phyloP scores from a whole-genome alignment of 2,329 filamentous ascomycete genomes.

The Uncinocarpus reesii region DNA sequence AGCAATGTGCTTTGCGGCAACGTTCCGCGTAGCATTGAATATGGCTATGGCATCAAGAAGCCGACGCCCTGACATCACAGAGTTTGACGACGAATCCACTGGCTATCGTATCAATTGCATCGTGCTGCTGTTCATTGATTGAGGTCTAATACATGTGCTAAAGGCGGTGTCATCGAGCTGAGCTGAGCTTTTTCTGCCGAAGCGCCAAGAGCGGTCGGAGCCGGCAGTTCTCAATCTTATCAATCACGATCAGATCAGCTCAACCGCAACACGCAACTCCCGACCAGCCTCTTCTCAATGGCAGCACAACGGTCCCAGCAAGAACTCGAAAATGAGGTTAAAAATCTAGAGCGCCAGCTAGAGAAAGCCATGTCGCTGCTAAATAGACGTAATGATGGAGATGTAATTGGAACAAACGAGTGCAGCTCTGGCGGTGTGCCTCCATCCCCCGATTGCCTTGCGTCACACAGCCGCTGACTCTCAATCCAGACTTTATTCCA shows the following conservation, averaged over 20 bases:
- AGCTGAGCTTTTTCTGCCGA: slow-evolving; percentile 8
- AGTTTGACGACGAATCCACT: neutral
- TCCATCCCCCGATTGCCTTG: no score
- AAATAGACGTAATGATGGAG: slow-evolving; percentile 18
- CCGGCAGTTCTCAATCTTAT: neutral
- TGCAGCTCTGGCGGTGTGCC: no score
- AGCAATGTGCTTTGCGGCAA: slow-evolving; percentile 53
- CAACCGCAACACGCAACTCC: neutral
- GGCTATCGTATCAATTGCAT: slow-evolving; percentile 3
- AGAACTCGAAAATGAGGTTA: slow-evolving; percentile 32
- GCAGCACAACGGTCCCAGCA: neutral
- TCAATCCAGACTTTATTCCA: neutral
- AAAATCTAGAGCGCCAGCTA: slow-evolving; percentile 40
- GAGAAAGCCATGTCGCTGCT: slow-evolving; percentile 38
- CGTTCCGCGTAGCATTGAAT: slow-evolving; percentile 56
- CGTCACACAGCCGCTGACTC: no score
- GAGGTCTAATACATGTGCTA: neutral
- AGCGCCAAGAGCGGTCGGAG: neutral
- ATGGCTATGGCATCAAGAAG: slow-evolving; percentile 61
- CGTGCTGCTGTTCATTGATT: neutral
- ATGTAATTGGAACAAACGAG: no score
- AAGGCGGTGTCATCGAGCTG: neutral
- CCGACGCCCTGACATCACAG: slow-evolving; percentile 48
- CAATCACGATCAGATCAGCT: neutral
- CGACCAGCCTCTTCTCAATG: neutral